Percentiles rank a stretch among this genome's conserved stretches.
Conservation (phyloP, 805 yeast genomes). For the Saturnispora ahearnii region DNA sequence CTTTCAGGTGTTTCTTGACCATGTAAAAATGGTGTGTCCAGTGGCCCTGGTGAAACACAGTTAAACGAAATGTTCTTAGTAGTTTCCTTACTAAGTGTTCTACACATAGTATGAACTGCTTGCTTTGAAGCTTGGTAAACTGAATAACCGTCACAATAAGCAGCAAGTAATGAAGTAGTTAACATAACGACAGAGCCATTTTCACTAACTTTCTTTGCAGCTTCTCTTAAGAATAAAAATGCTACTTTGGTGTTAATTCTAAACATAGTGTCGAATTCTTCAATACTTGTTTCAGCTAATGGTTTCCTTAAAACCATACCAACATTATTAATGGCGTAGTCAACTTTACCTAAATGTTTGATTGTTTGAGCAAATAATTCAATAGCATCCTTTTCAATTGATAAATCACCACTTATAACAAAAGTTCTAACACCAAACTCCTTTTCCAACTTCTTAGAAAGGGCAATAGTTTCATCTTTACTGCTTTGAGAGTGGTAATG, state of each 20-base stretch:
- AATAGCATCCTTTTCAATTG: slow-evolving; percentile 33
- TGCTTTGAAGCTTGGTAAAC: slow-evolving; percentile 51
- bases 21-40: slow-evolving; percentile 59
- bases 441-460: slow-evolving; percentile 30
- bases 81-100: slow-evolving; percentile 48
- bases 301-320: slow-evolving; percentile 62
- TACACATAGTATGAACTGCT: slow-evolving; percentile 44
- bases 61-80: slow-evolving; percentile 41
- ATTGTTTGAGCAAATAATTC: slow-evolving; percentile 40
- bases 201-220: slow-evolving; percentile 41
- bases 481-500: slow-evolving; percentile 45
- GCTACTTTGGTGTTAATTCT: slow-evolving; percentile 49
- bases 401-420: slow-evolving; percentile 35
- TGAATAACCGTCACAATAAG: slow-evolving; percentile 46
- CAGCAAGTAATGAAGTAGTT: slow-evolving; percentile 59
- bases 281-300: slow-evolving; percentile 40
- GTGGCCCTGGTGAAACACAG: slow-evolving; percentile 57
- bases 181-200: slow-evolving; percentile 47
- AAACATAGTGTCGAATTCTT: slow-evolving; percentile 48
- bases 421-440: slow-evolving; percentile 35
- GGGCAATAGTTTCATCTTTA: slow-evolving; percentile 27
- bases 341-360: slow-evolving; percentile 39
- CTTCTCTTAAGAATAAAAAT: slow-evolving; percentile 51
- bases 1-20: slow-evolving; percentile 48
- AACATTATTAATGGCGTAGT: slow-evolving; percentile 59